Evolutionary conservation across 2,329 filamentous ascomycete species (phyloP).

Genomic region (Botrytis sinoallii): DNA sequence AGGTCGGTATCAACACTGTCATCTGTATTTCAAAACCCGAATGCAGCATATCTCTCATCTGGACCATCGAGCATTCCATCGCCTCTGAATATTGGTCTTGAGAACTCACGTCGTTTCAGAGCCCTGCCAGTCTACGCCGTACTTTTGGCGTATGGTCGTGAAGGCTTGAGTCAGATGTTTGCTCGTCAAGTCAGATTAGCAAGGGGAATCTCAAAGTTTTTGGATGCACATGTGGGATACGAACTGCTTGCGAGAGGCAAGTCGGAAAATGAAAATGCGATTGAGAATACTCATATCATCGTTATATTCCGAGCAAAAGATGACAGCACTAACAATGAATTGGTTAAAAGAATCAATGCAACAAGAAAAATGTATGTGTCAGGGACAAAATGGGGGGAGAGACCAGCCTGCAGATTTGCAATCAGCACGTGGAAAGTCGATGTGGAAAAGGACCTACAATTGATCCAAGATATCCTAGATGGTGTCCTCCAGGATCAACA

Average conservation of each 20-base stretch:
- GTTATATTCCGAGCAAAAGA: constrained; percentile 76
- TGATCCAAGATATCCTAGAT: constrained; percentile 63
- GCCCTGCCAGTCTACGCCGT: constrained; percentile 87
- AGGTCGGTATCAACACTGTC: constrained; percentile 57
- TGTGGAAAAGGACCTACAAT: constrained; percentile 59
- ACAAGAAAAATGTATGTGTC: constrained; percentile 77
- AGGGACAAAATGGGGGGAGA: constrained; percentile 73
- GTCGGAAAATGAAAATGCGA: constrained; percentile 48
- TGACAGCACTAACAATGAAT: constrained; percentile 56
- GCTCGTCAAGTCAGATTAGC: constrained; percentile 70
- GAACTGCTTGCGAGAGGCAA: constrained; percentile 58
- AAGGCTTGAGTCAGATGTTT: constrained; percentile 68
- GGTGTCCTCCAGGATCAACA: constrained; percentile 13
- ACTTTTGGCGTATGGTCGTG: constrained; percentile 68
- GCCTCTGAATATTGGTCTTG: constrained; percentile 80
- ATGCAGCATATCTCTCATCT: constrained; percentile 72
- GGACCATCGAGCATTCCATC: constrained; percentile 58
- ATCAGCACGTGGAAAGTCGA: constrained; percentile 82
- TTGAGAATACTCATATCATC: constrained; percentile 49
- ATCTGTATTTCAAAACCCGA: constrained; percentile 75
- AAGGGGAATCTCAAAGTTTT: constrained; percentile 60
- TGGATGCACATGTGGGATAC: constrained; percentile 60
- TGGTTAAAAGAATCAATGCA: constrained; percentile 72
- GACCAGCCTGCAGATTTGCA: constrained; percentile 75
- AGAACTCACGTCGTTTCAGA: constrained; percentile 88